Evolutionary conservation across 345 rosid species (phyloP).

Genomic region (Linum usitatissimum): DNA sequence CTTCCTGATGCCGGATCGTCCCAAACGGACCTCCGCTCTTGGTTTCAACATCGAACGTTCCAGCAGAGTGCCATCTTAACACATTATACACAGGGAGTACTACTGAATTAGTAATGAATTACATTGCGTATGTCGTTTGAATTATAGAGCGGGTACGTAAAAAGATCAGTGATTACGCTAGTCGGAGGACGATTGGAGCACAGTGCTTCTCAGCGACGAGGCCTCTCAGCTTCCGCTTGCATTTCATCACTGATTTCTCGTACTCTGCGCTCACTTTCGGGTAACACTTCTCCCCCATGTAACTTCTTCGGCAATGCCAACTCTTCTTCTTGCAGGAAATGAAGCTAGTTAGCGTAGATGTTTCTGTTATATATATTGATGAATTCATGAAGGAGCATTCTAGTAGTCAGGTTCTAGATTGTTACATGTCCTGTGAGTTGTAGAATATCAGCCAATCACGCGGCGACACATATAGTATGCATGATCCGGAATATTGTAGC

Average conservation of each 20-base stretch:
- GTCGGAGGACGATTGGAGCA: conserved; percentile 19
- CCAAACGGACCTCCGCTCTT: conserved; percentile 24
- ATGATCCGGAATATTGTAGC: no score
- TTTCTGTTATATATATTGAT: neutral
- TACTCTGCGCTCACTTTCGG: conserved; percentile 20
- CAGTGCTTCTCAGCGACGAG: conserved; percentile 16
- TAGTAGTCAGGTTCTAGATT: neutral
- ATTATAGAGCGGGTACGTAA: neutral
- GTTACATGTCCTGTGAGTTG: no score
- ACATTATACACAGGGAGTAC: no score
- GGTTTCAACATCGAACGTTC: conserved; percentile 15
- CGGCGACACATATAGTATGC: no score
- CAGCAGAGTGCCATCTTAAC: conserved; percentile 18
- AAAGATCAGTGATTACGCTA: conserved; percentile 11
- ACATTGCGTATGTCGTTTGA: no score
- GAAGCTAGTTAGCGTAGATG: neutral
- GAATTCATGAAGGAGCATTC: neutral
- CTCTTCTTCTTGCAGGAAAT: neutral
- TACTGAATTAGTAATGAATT: no score
- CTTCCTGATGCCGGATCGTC: conserved; percentile 12
- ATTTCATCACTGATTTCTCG: conserved; percentile 15
- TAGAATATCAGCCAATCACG: no score
- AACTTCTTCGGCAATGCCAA: neutral
- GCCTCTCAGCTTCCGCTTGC: conserved; percentile 24
- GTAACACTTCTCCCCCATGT: conserved; percentile 4